Evolutionary conservation across 2,329 filamentous ascomycete species (phyloP), one percentile per base, ranked within the genome.

Genomic region (Pseudogymnoascus sp.): DNA sequence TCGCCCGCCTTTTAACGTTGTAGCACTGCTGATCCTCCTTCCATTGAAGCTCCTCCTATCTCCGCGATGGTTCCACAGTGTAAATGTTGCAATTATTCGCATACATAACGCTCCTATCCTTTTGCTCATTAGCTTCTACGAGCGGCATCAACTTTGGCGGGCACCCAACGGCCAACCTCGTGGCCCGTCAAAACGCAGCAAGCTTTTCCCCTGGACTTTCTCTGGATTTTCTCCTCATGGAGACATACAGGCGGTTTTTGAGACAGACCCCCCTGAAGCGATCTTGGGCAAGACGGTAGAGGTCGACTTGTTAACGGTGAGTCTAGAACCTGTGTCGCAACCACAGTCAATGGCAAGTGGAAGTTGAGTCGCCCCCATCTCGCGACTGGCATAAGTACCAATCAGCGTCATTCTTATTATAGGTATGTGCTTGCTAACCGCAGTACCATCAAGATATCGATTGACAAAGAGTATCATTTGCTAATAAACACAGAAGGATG

Each of bases 51-150:
- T 90, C 69, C 68, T 90, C n/a, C 79, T 91, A 36, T 86, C 85
- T n/a, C 85, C 89, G 0, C 85, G 91, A 49, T 93, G 90, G 90
- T 94, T 94, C 72, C 91, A 95, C 78, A 94, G 93, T 75, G 89
- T 93, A 69, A 92, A 95, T 71, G 90, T 95, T 63, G 84, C 86
- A 63, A 83, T 84, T 8, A 87, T 94, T 22, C 85, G 90, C 38
- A 76, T 86, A 7, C 81, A 92, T 69, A 94, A 94, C 73, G 79
- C 89, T 2, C 91, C 91, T 0, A 77, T 92, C 4, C 79, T 95
- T 1, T 79, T 93, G 3, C 68, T 88, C 64, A 89, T 95, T 64
- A 84, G 86, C 16, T 75, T 86, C 19, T 82, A 86, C 65, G 91
- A 95, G 74, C 84, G 91, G 60, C 82, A 83, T 5, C 78, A 84